Percentiles rank a stretch among this genome's conserved stretches.
Evolutionary conservation across 257 asterid genomes (phyloP).

Genomic region (Salvia splendens): DNA sequence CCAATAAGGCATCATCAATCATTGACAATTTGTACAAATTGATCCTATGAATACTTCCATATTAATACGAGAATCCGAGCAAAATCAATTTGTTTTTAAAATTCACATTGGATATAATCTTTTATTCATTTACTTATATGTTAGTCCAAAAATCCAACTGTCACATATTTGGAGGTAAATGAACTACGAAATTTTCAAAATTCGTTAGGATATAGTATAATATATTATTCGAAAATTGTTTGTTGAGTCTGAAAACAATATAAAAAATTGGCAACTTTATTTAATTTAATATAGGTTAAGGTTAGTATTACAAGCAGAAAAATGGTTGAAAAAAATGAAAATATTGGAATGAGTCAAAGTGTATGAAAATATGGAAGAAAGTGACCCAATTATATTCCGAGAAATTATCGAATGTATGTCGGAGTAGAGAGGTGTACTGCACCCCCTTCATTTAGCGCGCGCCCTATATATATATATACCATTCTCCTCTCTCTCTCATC

Average conservation of each 20-base stretch:
- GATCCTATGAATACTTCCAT: constrained; percentile 1
- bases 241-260: not conserved
- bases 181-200: not conserved
- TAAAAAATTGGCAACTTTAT: not conserved
- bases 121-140: not conserved
- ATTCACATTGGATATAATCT: not conserved
- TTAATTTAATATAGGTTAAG: not conserved
- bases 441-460: constrained; percentile 35
- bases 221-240: not conserved
- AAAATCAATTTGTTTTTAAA: not conserved
- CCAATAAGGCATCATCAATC: too few species aligned
- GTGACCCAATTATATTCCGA: constrained; percentile 14
- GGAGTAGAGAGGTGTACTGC: constrained; percentile 35
- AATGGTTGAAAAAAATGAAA: constrained; percentile 7
- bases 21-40: not conserved
- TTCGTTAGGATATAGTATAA: not conserved
- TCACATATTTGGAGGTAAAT: not conserved
- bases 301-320: not conserved
- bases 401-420: constrained; percentile 43
- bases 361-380: constrained; percentile 12
- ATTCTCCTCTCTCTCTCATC: constrained; percentile 29
- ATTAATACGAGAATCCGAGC: not conserved
- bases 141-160: not conserved
- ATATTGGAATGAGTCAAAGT: constrained; percentile 24
- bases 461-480: constrained; percentile 22